A percentile compares a stretch with the other conserved stretches of the same genome.
Evolutionary conservation across 805 yeast species (phyloP).

Genomic region (Candida awuae): DNA sequence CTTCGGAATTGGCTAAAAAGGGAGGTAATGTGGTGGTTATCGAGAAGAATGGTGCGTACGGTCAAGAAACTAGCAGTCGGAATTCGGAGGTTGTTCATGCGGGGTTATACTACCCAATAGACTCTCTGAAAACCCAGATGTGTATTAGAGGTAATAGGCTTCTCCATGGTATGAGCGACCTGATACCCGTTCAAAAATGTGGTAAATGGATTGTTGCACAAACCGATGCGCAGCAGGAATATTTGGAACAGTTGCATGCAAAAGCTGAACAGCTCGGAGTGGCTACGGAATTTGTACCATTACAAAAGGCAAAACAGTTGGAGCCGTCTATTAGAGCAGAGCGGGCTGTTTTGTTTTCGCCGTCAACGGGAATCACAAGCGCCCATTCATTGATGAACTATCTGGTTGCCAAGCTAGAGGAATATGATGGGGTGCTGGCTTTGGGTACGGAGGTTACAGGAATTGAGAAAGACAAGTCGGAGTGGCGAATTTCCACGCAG

Average conservation of each 20-base stretch:
- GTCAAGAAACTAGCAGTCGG: constrained; percentile 79
- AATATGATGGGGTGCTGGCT: constrained; percentile 53
- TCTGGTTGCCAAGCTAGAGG: constrained; percentile 46
- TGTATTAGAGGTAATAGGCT: constrained; percentile 70
- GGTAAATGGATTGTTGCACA: constrained; percentile 91
- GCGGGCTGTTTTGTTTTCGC: constrained; percentile 58
- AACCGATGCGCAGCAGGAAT: constrained; percentile 50
- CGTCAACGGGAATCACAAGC: constrained; percentile 77
- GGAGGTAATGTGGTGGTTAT: constrained; percentile 49
- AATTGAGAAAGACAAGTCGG: constrained; percentile 21
- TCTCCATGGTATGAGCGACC: constrained; percentile 48
- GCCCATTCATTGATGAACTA: constrained; percentile 71
- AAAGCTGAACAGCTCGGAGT: constrained; percentile 46
- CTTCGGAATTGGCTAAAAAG: constrained; percentile 52
- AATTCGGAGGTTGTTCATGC: constrained; percentile 93
- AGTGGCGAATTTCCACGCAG: constrained; percentile 26
- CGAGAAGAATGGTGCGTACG: constrained; percentile 59
- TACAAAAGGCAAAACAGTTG: constrained; percentile 33
- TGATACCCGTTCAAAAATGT: constrained; percentile 52
- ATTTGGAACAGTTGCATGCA: constrained; percentile 44
- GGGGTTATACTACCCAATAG: constrained; percentile 71
- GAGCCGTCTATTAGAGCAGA: constrained; percentile 67
- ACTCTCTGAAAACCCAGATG: constrained; percentile 55
- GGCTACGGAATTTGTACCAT: constrained; percentile 49
- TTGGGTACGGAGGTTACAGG: constrained; percentile 50